A percentile compares a stretch with the other conserved stretches of the same genome.
phyloP scores from a whole-genome alignment of 768 basidiomycete genomes.

The Phylloporus sp. region DNA sequence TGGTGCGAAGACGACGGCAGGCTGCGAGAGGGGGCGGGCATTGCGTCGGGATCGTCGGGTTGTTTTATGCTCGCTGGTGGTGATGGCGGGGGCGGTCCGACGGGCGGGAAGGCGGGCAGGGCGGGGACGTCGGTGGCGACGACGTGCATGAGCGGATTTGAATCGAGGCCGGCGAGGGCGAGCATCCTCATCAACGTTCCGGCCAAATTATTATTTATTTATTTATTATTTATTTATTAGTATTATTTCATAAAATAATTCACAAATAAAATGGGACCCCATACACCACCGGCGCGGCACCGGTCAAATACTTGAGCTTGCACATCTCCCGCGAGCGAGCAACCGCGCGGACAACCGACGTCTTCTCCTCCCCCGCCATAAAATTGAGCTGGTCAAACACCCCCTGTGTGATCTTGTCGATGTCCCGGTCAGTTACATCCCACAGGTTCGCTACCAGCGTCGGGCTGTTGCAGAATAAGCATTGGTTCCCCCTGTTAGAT shows the following conservation, averaged over 20 bases:
- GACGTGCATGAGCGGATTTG: conserved; percentile 33
- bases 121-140: conserved; percentile 20
- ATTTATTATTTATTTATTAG: background rate
- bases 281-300: conserved; percentile 92
- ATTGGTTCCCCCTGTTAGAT: background rate
- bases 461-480: conserved; percentile 50
- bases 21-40: background rate
- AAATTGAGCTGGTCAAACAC: conserved; percentile 68
- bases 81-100: conserved; percentile 58
- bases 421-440: conserved; percentile 98
- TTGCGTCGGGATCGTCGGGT: conserved; percentile 7
- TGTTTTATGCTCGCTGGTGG: conserved; percentile 42
- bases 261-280: conserved; percentile 90
- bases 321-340: conserved; percentile 75
- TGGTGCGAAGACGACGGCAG: background rate
- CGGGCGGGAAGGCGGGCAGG: background rate
- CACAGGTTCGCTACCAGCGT: conserved; percentile 92
- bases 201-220: background rate
- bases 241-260: background rate
- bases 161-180: conserved; percentile 32
- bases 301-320: conserved; percentile 90
- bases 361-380: conserved; percentile 10
- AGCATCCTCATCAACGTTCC: background rate
- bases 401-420: conserved; percentile 85
- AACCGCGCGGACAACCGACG: conserved; percentile 70